Conservation (phyloP, 192 early-diverging fungal species). For the Gigaspora rosea region DNA sequence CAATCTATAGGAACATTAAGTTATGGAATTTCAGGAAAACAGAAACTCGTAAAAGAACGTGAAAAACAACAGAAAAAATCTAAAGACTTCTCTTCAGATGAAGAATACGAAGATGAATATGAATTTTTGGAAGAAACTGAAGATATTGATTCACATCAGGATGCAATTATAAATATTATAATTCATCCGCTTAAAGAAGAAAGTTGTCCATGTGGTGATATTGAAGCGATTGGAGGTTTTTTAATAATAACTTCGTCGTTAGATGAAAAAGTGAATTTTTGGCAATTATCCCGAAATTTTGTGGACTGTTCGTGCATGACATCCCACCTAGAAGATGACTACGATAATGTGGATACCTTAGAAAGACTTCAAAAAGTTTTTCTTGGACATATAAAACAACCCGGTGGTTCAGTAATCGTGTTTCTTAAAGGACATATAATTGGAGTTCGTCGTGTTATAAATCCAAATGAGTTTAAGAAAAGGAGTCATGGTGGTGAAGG, state of each 20-base stretch:
- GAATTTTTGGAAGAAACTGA: neutral
- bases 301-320: constrained; percentile 31
- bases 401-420: constrained; percentile 24
- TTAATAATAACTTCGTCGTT: constrained; percentile 12
- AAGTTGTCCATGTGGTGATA: constrained; percentile 29
- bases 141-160: constrained; percentile 13
- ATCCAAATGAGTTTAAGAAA: neutral
- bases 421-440: constrained; percentile 16
- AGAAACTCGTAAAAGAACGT: constrained; percentile 12
- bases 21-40: neutral
- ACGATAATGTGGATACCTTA: too few species aligned
- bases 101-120: constrained; percentile 9
- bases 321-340: neutral
- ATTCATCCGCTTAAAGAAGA: constrained; percentile 27
- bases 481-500: constrained; percentile 27
- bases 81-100: neutral
- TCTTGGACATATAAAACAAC: constrained; percentile 14
- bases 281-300: constrained; percentile 13
- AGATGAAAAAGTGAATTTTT: constrained; percentile 30
- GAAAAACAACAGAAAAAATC: neutral
- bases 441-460: constrained; percentile 11
- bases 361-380: constrained; percentile 14
- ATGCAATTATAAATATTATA: constrained; percentile 22
- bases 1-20: constrained; percentile 17
- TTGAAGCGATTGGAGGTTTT: constrained; percentile 9